Conservation (phyloP, 306 rosid genomes). For the Vigna nakashimae region DNA sequence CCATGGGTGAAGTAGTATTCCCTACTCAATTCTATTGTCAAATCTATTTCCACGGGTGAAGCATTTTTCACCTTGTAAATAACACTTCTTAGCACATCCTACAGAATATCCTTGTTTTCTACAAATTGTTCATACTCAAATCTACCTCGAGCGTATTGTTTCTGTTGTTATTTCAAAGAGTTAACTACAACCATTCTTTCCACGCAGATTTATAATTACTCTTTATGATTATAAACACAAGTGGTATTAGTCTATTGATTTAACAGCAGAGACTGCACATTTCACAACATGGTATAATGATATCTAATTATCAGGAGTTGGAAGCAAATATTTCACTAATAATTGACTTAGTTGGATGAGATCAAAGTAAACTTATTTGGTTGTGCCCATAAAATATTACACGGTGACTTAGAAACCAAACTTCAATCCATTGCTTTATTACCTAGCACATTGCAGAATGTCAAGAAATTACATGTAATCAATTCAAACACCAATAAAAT, state of each 20-base stretch:
- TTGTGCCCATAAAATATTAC: neutral
- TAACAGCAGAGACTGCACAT: neutral
- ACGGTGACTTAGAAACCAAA: conserved; percentile 31
- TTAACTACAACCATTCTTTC: neutral
- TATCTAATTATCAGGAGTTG: conserved; percentile 8
- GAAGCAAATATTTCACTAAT: conserved; percentile 13
- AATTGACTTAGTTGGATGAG: conserved; percentile 28
- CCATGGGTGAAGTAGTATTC: too few species aligned
- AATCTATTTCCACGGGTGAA: too few species aligned
- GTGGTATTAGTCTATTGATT: neutral
- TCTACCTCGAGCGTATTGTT: neutral
- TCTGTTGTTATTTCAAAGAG: too few species aligned
- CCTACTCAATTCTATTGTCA: too few species aligned
- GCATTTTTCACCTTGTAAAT: neutral
- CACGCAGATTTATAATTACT: neutral
- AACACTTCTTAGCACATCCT: conserved; percentile 15
- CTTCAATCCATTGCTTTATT: conserved; percentile 5
- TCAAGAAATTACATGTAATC: conserved; percentile 21
- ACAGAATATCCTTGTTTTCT: neutral
- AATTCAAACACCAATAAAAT: conserved; percentile 14
- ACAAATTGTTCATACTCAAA: neutral
- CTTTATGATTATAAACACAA: neutral
- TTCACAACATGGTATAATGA: neutral
- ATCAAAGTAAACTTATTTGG: neutral
- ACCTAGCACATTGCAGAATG: neutral